Evolutionary conservation across 371 early-diverging fungal species (phyloP).

Genomic region (Zychaea mexicana): DNA sequence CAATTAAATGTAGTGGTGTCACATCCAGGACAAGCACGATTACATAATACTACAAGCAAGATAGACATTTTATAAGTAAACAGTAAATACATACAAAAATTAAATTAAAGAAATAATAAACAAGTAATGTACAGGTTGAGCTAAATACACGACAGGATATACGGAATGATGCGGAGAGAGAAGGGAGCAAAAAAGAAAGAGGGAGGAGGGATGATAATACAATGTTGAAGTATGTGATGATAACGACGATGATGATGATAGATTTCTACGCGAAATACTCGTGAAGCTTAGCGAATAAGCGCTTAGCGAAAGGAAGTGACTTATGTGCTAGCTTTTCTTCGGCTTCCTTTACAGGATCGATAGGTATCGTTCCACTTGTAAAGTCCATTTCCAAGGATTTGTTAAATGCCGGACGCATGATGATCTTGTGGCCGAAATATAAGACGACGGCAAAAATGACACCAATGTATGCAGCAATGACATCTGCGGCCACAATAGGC

Average conservation of each 20-base stretch:
- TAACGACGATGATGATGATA: neutral
- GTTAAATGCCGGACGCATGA: slow-evolving; percentile 35
- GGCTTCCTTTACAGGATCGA: slow-evolving; percentile 24
- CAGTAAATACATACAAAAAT: neutral
- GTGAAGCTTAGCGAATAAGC: neutral
- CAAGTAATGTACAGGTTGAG: neutral
- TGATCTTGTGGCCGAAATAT: slow-evolving; percentile 57
- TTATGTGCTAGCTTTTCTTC: neutral
- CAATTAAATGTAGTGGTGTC: no score
- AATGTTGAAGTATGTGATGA: neutral
- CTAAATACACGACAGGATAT: neutral
- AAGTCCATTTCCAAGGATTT: slow-evolving; percentile 50
- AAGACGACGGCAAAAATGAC: slow-evolving; percentile 54
- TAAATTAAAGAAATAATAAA: neutral
- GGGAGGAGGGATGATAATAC: neutral
- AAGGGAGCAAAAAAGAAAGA: neutral
- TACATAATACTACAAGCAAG: no score
- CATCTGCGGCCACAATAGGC: slow-evolving; percentile 39
- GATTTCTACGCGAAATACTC: neutral
- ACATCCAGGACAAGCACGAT: no score
- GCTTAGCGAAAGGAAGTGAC: neutral
- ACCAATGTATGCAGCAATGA: slow-evolving; percentile 58
- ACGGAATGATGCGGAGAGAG: neutral
- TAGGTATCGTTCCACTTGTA: slow-evolving; percentile 40
- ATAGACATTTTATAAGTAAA: neutral